Percentiles rank a stretch among this genome's conserved stretches.
Evolutionary conservation across 768 basidiomycete species (phyloP).

Genomic region (Leccinum longicurvipes): DNA sequence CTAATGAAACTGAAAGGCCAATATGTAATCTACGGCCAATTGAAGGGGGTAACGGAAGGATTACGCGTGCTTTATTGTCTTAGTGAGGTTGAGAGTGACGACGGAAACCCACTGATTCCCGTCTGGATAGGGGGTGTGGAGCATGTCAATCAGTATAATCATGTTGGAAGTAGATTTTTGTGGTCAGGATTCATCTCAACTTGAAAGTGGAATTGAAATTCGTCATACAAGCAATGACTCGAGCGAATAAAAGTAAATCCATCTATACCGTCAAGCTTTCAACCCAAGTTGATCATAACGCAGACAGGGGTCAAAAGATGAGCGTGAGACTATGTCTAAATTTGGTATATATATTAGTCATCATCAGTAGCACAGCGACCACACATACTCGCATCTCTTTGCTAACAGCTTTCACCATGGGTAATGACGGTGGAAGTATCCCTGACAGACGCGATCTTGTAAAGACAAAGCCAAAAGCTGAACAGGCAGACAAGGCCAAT

Average conservation of each 20-base stretch:
- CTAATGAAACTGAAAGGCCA: conserved; percentile 48
- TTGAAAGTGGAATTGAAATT: no score
- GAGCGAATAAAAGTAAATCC: no score
- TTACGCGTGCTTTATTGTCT: conserved; percentile 35
- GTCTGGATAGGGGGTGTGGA: conserved; percentile 47
- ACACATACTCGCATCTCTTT: no score
- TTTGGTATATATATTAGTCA: no score
- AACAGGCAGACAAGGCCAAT: conserved; percentile 88
- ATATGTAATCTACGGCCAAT: conserved; percentile 44
- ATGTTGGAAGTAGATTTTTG: no score
- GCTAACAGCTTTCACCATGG: conserved; percentile 46
- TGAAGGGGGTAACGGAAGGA: conserved; percentile 32
- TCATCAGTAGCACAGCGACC: not conserved
- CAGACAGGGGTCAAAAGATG: no score
- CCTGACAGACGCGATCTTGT: conserved; percentile 82
- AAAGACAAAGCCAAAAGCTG: conserved; percentile 70
- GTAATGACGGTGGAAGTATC: conserved; percentile 88
- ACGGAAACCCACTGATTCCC: conserved; percentile 33
- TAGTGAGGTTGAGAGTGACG: conserved; percentile 31
- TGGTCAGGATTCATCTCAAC: no score
- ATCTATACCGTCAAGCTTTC: no score
- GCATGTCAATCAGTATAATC: no score
- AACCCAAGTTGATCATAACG: no score
- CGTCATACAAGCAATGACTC: no score
- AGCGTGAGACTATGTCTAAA: no score